Base-by-base conservation (phyloP, 192 early-diverging fungal species). In the Cetraspora pellucida region DNA sequence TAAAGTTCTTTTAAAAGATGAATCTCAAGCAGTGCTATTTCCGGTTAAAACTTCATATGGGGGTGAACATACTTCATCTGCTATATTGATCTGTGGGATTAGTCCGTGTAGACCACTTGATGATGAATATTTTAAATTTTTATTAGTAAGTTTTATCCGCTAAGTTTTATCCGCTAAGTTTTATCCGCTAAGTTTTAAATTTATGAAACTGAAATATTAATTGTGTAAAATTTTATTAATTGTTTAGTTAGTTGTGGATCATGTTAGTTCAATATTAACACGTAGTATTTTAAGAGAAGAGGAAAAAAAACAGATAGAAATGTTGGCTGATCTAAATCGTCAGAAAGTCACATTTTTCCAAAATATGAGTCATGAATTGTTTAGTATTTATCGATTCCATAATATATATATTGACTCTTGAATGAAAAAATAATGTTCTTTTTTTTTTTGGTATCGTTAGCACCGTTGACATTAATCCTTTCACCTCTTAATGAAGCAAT, bases 401-500 rank as follows among this genome's bases (percentile, higher is more conserved):
- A n/a, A n/a, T n/a, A n/a, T n/a, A n/a, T n/a, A n/a, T n/a, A n/a
- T n/a, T n/a, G n/a, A n/a, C n/a, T n/a, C n/a, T n/a, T n/a, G n/a
- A n/a, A n/a, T n/a, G 21, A 44, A n/a, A n/a, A n/a, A n/a, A n/a
- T n/a, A n/a, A n/a, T n/a, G n/a, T n/a, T n/a, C n/a, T n/a, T n/a
- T n/a, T n/a, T n/a, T n/a, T n/a, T 57, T n/a, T 44, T 16, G 7
- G 3, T 58, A 37, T 6, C 16, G 57, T 3, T 73, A 84, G 82
- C 86, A 6, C 89, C 89, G 2, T 70, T 90, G 19, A 86, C 86
- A 23, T 54, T 90, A 19, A 90, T 88, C 72, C 77, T 90, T 25
- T 81, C 84, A 25, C 86, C 86, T 1, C 59, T 87, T 21, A 86
- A 89, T 2, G 88, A 89, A 50, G 77, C 72, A 10, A 63, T 86